These are phyloP conservation scores for Coniochaeta ligniaria DNA, from an alignment of 2,329 filamentous ascomycete species.

Conservation along the genomic window DNA sequence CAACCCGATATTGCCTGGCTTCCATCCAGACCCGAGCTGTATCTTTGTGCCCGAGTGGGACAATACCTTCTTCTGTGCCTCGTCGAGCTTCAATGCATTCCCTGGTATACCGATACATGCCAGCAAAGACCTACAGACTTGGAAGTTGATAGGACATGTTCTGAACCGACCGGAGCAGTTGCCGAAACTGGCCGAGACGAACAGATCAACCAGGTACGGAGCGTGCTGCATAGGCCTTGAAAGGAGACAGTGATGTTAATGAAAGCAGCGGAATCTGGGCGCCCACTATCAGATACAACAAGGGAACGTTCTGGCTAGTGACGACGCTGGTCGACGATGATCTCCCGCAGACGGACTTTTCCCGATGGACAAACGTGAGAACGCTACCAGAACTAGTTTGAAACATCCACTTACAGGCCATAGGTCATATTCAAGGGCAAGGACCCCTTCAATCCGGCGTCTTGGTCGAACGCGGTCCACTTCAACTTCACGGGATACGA, in stretches of 20 bases:
- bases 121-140: constrained; percentile 33
- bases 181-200: constrained; percentile 21
- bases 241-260: not conserved
- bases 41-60: constrained; percentile 28
- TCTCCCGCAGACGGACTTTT: constrained; percentile 21
- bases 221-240: not conserved
- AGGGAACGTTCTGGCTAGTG: constrained; percentile 21
- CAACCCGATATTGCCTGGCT: constrained; percentile 36
- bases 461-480: constrained; percentile 40
- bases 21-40: constrained; percentile 35
- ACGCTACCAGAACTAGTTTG: not conserved
- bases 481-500: constrained; percentile 46
- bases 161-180: constrained; percentile 26
- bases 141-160: constrained; percentile 30
- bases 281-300: constrained; percentile 19
- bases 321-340: constrained; percentile 27
- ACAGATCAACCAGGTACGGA: constrained; percentile 19
- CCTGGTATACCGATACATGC: constrained; percentile 36
- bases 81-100: constrained; percentile 35
- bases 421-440: constrained; percentile 36
- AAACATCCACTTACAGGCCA: not conserved
- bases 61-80: constrained; percentile 34
- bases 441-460: constrained; percentile 29
- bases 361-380: constrained; percentile 29
- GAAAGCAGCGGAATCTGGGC: constrained; percentile 24